Conservation (phyloP, 768 basidiomycete genomes). For the Serendipita indica region DNA sequence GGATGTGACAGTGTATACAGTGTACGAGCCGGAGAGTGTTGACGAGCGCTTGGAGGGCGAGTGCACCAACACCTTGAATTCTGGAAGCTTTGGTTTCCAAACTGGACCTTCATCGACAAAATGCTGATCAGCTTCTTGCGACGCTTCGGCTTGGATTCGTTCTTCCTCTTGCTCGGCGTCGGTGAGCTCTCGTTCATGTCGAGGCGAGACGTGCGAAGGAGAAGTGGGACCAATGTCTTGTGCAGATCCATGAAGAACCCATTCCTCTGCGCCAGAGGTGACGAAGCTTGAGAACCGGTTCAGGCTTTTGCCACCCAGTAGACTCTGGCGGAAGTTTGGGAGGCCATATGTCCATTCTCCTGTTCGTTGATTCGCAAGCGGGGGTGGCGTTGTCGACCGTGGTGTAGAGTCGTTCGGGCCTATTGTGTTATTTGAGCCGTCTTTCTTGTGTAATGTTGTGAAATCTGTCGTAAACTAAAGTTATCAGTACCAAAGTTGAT, state of each 20-base stretch:
- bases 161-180: slow-evolving; percentile 11
- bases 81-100: slow-evolving; percentile 61
- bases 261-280: slow-evolving; percentile 72
- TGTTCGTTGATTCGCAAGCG: slow-evolving; percentile 48
- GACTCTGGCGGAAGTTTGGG: slow-evolving; percentile 24
- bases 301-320: slow-evolving; percentile 61
- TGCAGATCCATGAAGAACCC: slow-evolving; percentile 51
- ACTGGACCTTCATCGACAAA: slow-evolving; percentile 53
- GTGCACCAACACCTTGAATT: slow-evolving; percentile 61
- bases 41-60: slow-evolving; percentile 66
- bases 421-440: neutral
- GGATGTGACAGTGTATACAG: slow-evolving; percentile 62
- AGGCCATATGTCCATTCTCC: slow-evolving; percentile 50
- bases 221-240: slow-evolving; percentile 21
- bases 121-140: slow-evolving; percentile 50
- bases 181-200: slow-evolving; percentile 18
- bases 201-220: slow-evolving; percentile 15
- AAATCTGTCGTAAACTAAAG: slow-evolving; percentile 54
- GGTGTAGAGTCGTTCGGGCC: neutral
- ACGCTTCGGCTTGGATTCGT: slow-evolving; percentile 7
- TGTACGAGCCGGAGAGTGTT: slow-evolving; percentile 53
- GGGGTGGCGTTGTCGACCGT: slow-evolving; percentile 19
- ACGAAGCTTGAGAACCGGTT: slow-evolving; percentile 82
- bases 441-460: slow-evolving; percentile 26
- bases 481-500: slow-evolving; percentile 5